Base-by-base conservation (phyloP, 108 stramenopile species). In the Pseudonitzschia multiseries region DNA sequence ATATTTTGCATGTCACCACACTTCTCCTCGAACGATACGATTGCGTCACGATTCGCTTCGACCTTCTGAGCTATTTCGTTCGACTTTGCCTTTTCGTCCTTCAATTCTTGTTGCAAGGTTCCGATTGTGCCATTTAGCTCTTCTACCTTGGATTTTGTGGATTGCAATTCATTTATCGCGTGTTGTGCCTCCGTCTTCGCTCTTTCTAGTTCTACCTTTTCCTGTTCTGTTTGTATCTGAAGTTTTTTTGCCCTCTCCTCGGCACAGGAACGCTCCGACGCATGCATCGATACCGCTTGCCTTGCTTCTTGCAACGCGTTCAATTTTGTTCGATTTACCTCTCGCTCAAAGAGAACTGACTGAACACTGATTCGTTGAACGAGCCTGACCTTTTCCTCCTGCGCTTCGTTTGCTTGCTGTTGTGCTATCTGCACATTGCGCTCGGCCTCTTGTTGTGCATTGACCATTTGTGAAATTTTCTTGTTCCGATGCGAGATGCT, bases 271-370 rank as follows among this genome's bases (percentile, higher is more conserved):
- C 79, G 54, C 36, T 79, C 66, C 10, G 69, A 8, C 17, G 61
- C 69, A 71, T 79, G 73, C 27, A 74, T 70, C 24, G 69, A 44
- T 46, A 79, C 56, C 18, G 65, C 21, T 70, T 70, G 73, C 21
- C 50, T 53, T 32, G 80, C 56, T 48, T 77, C 80, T 41, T 73
- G 43, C 3, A 36, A 54, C 21, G 48, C 13, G 17, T 65, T 65
- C 50, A 48, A 26, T 20, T 73, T 72, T 13, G 61, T 22, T 9
- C 70, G 56, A 29, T 53, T 70, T 5, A 77, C 4, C 26, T 77
- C 72, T 50, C 76, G 75, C 40, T 77, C 29, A 56, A 74, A 69
- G 8, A 74, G 14, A 42, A 74, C 24, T 28, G 57, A 42, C 33
- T 78, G 66, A 12, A 57, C 54, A 24, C 51, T 40, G 26, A 27